Evolutionary conservation across 78 protist genomes (phyloP).

Genomic region (Dictyostelium brefeldianum): DNA sequence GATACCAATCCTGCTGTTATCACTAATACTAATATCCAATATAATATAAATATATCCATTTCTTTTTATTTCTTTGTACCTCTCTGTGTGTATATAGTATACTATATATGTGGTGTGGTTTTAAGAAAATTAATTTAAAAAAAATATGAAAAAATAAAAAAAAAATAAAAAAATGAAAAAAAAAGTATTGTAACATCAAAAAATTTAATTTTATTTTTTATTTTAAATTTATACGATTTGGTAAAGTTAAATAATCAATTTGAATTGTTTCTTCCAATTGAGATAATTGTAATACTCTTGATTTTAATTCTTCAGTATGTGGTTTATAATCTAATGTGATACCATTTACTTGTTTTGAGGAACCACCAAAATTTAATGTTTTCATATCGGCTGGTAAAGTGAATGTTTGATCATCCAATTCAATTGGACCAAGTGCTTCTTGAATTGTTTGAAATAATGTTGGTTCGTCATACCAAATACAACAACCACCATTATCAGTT

Average conservation of each 20-base stretch:
- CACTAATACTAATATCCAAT: constrained; percentile 33
- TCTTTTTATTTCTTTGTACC: too few relatives aligned
- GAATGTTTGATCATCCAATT: constrained; percentile 18
- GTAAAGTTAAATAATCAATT: constrained; percentile 47
- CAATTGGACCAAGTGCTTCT: constrained; percentile 37
- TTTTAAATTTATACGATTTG: constrained; percentile 7
- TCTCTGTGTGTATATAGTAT: too few relatives aligned
- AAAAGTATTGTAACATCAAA: too few relatives aligned
- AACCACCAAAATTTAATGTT: background rate
- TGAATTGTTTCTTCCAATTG: constrained; percentile 63
- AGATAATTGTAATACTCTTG: constrained; percentile 42
- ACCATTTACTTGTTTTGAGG: background rate
- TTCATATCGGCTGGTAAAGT: background rate
- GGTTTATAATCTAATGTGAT: constrained; percentile 27
- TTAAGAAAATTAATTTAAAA: background rate
- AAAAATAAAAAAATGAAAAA: too few relatives aligned
- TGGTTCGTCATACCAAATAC: constrained; percentile 92
- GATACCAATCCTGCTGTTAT: constrained; percentile 44
- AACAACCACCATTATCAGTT: constrained; percentile 84
- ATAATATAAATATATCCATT: constrained; percentile 34
- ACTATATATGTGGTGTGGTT: too few relatives aligned
- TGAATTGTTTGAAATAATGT: constrained; percentile 16
- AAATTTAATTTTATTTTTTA: background rate
- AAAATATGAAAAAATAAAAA: background rate
- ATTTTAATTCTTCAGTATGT: constrained; percentile 60